Evolutionary conservation across 2,329 filamentous ascomycete species (phyloP).

Genomic region (Fusarium nodosum): DNA sequence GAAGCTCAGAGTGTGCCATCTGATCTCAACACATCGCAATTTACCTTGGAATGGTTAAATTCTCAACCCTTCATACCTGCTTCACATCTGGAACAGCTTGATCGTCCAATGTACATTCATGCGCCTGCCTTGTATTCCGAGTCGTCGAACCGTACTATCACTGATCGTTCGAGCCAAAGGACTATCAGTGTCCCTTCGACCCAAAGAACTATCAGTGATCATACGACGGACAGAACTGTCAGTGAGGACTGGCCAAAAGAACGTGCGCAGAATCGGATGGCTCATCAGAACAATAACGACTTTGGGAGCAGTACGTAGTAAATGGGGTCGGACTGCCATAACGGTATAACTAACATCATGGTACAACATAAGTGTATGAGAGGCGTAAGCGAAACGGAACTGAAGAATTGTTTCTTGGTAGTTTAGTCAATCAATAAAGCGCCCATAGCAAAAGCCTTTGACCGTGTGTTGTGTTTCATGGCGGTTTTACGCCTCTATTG

Average conservation of each 20-base stretch:
- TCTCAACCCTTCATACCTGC: too few relatives aligned
- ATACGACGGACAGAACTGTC: not conserved
- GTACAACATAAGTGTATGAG: not conserved
- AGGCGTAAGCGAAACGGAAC: not conserved
- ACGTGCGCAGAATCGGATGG: not conserved
- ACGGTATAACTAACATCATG: not conserved
- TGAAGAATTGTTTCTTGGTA: not conserved
- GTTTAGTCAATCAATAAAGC: conserved; percentile 23
- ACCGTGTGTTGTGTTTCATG: conserved; percentile 4
- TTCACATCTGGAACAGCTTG: too few relatives aligned
- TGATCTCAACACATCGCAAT: too few relatives aligned
- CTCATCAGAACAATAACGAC: not conserved
- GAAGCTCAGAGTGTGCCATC: not conserved
- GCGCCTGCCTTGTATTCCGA: too few relatives aligned
- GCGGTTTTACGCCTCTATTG: conserved; percentile 38
- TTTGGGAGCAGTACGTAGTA: not conserved
- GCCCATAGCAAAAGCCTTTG: not conserved
- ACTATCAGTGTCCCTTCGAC: too few relatives aligned
- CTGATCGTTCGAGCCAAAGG: too few relatives aligned
- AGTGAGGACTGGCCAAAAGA: not conserved
- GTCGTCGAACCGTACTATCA: too few relatives aligned
- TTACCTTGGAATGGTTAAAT: too few relatives aligned
- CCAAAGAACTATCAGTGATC: too few relatives aligned
- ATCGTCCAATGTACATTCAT: too few relatives aligned
- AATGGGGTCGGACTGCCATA: not conserved